Conservation (phyloP, 495 filamentous ascomycete species). For the Tuber brumale region DNA sequence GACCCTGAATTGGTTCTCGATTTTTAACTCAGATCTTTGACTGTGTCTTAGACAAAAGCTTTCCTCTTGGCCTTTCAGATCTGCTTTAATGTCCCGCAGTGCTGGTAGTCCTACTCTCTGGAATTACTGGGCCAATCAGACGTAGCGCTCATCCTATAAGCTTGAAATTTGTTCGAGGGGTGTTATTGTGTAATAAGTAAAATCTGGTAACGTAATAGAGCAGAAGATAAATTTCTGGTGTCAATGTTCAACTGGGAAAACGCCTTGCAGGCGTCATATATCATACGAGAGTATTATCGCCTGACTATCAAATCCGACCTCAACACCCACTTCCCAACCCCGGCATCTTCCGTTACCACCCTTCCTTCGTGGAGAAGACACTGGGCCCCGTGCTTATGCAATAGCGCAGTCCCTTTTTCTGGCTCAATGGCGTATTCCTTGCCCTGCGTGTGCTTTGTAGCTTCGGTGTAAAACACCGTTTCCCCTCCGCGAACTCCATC, state of each 20-base stretch:
- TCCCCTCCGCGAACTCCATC: slow-evolving; percentile 74
- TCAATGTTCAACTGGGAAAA: neutral
- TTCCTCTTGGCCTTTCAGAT: too few relatives aligned
- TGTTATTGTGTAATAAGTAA: neutral
- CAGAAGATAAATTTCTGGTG: neutral
- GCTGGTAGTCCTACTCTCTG: neutral
- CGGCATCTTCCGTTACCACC: slow-evolving; percentile 69
- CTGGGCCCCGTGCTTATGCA: slow-evolving; percentile 83
- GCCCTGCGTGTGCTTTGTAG: slow-evolving; percentile 48
- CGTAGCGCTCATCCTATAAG: neutral
- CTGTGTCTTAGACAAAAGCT: too few relatives aligned
- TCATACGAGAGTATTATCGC: slow-evolving; percentile 40
- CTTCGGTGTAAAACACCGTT: slow-evolving; percentile 82
- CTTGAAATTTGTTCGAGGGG: neutral
- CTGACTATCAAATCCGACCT: slow-evolving; percentile 77
- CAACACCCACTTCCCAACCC: slow-evolving; percentile 89
- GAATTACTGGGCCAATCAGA: neutral
- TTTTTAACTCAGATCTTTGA: too few relatives aligned
- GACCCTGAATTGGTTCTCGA: too few relatives aligned
- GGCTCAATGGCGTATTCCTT: slow-evolving; percentile 61
- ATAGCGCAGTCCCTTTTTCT: slow-evolving; percentile 72
- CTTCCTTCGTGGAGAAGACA: slow-evolving; percentile 86
- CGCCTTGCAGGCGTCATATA: neutral
- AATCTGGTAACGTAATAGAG: neutral
- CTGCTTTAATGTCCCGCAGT: too few relatives aligned